Conservation (phyloP, 305 asterid species). For the Fraxinus greggii region DNA sequence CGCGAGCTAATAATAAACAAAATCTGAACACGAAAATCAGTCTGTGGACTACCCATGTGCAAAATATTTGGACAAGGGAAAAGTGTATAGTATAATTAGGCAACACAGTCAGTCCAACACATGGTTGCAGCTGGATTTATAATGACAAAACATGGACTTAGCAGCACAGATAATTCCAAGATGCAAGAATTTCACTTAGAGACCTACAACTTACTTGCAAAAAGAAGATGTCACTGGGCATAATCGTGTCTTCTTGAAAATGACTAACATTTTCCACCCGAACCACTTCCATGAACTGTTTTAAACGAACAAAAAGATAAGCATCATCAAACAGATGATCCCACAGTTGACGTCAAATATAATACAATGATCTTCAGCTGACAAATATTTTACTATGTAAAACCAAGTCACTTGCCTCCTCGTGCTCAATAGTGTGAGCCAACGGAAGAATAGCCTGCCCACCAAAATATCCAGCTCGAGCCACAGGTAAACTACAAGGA, state of each 20-base stretch:
- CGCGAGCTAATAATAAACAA: background rate
- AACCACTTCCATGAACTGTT: constrained; percentile 94
- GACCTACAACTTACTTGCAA: constrained; percentile 62
- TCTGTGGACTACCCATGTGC: background rate
- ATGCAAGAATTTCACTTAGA: background rate
- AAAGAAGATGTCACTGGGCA: constrained; percentile 85
- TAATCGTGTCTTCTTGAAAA: constrained; percentile 64
- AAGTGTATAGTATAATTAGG: background rate
- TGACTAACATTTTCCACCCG: constrained; percentile 80
- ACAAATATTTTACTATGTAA: background rate
- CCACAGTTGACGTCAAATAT: background rate
- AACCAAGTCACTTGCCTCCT: constrained; percentile 58
- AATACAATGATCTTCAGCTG: background rate
- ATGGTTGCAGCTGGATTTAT: background rate
- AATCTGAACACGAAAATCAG: background rate
- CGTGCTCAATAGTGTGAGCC: constrained; percentile 91
- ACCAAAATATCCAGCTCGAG: constrained; percentile 74
- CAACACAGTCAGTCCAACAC: background rate
- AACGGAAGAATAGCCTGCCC: constrained; percentile 93
- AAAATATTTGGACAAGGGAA: background rate
- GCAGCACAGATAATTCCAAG: background rate
- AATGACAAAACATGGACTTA: background rate
- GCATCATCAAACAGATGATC: background rate
- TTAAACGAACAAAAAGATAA: background rate
- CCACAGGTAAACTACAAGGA: constrained; percentile 65